Base-by-base conservation (phyloP, 2,329 filamentous ascomycete genomes). In the Triangularia verruculosa region DNA sequence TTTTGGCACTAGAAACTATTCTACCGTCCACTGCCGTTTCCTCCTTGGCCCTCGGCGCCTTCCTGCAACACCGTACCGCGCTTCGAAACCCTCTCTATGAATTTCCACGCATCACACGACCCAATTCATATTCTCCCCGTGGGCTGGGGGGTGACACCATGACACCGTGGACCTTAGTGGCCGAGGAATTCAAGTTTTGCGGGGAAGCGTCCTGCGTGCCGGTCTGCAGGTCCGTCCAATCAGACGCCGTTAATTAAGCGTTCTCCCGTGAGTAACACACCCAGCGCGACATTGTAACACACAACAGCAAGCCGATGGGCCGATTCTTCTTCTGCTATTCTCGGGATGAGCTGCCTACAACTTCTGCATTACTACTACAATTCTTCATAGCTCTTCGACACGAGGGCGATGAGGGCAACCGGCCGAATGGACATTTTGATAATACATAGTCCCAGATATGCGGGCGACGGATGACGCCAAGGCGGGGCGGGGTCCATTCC, bases 191-290 rank as follows among this genome's bases (percentile, higher is more conserved):
- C 56, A 47, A 28, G 25, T 59, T 59, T 59, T 59, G 57, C 57
- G 57, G 57, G 57, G 57, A 59, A 59, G 57, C 39, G n/a, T 28
- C 15, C 39, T 47, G n/a, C 39, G 39, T 47, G 39, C 39, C 39
- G 57, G 39, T 27, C 34, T 52, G 57, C 57, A 59, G 57, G 57
- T 59, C 57, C 57, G 47, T n/a, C 57, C 57, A 59, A 59, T 59
- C 17, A 30, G 11, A 43, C 13, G 11, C 32, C 4, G 24, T n/a
- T 7, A 58, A 58, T 47, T 58, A 58, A 47, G 39, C 20, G 39
- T 47, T 22, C 39, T 11, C 39, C 39, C n/a, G 39, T 47, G n/a
- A 47, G 39, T 20, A 47, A 47, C 39, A 47, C 39, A 47, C 39
- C n/a, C 34, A 43, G 3, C 17, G 39, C 39, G 39, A 47, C 39